phyloP scores from a whole-genome alignment of 2,329 filamentous ascomycete species.

The Exserohilum turcica region DNA sequence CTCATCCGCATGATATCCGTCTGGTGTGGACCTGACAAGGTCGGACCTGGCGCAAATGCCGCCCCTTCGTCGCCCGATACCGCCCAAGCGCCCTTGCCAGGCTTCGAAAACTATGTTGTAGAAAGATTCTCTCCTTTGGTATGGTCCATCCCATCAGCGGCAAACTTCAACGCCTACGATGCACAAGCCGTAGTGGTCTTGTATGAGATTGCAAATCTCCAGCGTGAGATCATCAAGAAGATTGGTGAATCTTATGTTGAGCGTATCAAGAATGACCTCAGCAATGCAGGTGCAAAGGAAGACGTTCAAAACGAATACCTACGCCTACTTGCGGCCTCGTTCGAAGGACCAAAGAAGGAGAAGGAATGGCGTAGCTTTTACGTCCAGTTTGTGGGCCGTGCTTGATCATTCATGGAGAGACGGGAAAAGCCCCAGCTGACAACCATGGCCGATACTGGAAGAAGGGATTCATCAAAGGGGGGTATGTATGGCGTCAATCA shows the following conservation, averaged over 20 bases:
- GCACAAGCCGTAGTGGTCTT: conserved; percentile 88
- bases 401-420: conserved; percentile 27
- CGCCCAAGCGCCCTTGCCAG: conserved; percentile 67
- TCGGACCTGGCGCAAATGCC: conserved; percentile 36
- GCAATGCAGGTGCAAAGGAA: conserved; percentile 67
- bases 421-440: no score
- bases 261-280: conserved; percentile 69
- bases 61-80: conserved; percentile 54
- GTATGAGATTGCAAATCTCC: conserved; percentile 81
- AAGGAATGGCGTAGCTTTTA: conserved; percentile 55
- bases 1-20: conserved; percentile 81
- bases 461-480: conserved; percentile 6
- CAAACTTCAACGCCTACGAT: conserved; percentile 81
- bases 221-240: conserved; percentile 89
- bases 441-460: background rate
- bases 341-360: conserved; percentile 46
- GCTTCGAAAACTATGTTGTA: conserved; percentile 91
- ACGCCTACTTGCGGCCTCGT: conserved; percentile 47
- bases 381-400: conserved; percentile 49
- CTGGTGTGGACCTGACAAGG: conserved; percentile 85
- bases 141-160: conserved; percentile 84
- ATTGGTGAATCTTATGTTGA: conserved; percentile 81
- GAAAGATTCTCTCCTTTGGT: conserved; percentile 84
- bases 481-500: conserved; percentile 14
- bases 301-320: conserved; percentile 70